Evolutionary conservation across 1,284 basidiomycete species (phyloP).

Genomic region (Microbotryomycetes sp.): DNA sequence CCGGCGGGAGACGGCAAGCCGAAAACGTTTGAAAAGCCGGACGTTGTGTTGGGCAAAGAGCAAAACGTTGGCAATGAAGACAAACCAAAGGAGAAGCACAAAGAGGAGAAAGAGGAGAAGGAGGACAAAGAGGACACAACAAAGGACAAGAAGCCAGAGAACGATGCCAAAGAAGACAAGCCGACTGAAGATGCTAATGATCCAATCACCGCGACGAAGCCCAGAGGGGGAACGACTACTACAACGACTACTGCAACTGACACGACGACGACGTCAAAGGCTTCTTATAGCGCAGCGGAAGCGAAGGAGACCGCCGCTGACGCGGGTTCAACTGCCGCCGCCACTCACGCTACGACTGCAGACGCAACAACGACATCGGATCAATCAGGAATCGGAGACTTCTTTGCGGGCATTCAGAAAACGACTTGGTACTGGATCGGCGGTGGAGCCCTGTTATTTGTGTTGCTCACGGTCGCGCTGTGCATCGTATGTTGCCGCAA

Average conservation of each 20-base stretch:
- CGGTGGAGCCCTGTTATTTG: background rate
- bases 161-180: background rate
- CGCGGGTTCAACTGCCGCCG: background rate
- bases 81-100: background rate
- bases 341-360: background rate
- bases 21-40: background rate
- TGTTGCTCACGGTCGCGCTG: background rate
- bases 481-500: background rate
- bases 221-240: background rate
- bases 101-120: background rate
- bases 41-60: background rate
- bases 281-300: background rate
- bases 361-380: background rate
- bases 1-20: background rate
- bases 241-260: background rate
- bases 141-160: background rate
- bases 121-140: background rate
- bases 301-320: background rate
- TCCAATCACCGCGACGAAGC: background rate
- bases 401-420: background rate
- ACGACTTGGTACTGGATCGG: background rate
- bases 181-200: background rate
- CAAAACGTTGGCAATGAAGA: background rate
- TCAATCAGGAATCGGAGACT: background rate
- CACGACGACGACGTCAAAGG: background rate